Evolutionary conservation across 805 yeast species (phyloP).

Genomic region (Suhomyces xylopsoci): DNA sequence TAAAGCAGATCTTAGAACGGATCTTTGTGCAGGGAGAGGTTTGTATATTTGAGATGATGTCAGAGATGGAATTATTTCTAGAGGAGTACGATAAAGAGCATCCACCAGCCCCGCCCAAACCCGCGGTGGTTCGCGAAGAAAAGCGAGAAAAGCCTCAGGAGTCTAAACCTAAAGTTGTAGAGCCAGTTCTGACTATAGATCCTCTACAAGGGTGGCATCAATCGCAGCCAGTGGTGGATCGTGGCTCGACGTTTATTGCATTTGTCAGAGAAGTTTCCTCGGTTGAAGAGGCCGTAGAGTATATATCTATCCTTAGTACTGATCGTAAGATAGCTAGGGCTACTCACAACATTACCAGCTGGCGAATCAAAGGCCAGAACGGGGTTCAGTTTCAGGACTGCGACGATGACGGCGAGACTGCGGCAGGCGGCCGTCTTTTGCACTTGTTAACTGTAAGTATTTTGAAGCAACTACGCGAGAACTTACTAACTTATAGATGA

Average conservation of each 20-base stretch:
- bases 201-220: conserved; percentile 70
- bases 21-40: conserved; percentile 63
- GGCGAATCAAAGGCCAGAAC: conserved; percentile 62
- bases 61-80: conserved; percentile 56
- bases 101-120: neutral
- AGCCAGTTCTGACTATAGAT: conserved; percentile 23
- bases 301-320: conserved; percentile 49
- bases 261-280: conserved; percentile 61
- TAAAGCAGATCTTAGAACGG: conserved; percentile 30
- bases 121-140: neutral
- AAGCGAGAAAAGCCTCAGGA: neutral
- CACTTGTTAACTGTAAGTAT: conserved; percentile 63
- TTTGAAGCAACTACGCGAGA: neutral
- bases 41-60: conserved; percentile 72
- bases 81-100: conserved; percentile 28
- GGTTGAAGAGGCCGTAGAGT: conserved; percentile 62
- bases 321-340: conserved; percentile 70
- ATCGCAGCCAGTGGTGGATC: conserved; percentile 75
- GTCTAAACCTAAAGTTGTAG: neutral
- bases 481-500: conserved; percentile 41
- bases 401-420: conserved; percentile 97
- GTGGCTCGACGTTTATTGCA: conserved; percentile 84
- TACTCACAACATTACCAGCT: conserved; percentile 80
- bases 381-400: conserved; percentile 74
- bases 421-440: conserved; percentile 86